Conservation (phyloP, 2,329 filamentous ascomycete genomes). For the Sclerotinia minor region DNA sequence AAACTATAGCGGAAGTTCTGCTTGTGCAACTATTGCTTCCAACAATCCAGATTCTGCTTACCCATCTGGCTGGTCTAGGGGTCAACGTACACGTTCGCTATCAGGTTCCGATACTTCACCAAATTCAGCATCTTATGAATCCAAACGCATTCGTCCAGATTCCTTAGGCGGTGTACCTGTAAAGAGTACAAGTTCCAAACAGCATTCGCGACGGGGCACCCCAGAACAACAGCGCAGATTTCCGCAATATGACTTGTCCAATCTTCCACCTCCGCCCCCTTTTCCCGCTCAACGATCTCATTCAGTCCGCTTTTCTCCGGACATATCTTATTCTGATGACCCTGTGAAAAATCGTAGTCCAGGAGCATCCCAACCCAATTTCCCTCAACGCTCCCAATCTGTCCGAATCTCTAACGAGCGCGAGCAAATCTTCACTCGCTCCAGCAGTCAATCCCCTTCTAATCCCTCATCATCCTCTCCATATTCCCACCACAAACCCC, state of each 20-base stretch:
- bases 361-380: background rate
- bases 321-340: slow-evolving; percentile 15
- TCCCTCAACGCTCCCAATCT: slow-evolving; percentile 17
- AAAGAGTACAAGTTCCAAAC: background rate
- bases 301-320: slow-evolving; percentile 20
- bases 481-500: background rate
- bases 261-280: slow-evolving; percentile 9
- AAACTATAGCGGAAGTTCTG: slow-evolving; percentile 21
- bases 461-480: background rate
- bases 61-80: slow-evolving; percentile 12
- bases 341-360: background rate
- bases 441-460: slow-evolving; percentile 10
- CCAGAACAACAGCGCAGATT: slow-evolving; percentile 16
- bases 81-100: slow-evolving; percentile 19
- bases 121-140: slow-evolving; percentile 10
- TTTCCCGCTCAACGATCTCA: slow-evolving; percentile 16
- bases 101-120: slow-evolving; percentile 7
- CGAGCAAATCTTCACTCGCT: background rate
- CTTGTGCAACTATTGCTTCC: slow-evolving; percentile 23
- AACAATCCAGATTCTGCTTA: slow-evolving; percentile 19
- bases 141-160: slow-evolving; percentile 15
- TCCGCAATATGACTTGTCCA: background rate
- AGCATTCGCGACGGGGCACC: background rate
- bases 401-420: background rate
- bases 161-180: background rate